Evolutionary conservation across 164 flowering plant species (phyloP), one percentile per base, ranked within the genome.

Genomic region (Magnolia sinica): DNA sequence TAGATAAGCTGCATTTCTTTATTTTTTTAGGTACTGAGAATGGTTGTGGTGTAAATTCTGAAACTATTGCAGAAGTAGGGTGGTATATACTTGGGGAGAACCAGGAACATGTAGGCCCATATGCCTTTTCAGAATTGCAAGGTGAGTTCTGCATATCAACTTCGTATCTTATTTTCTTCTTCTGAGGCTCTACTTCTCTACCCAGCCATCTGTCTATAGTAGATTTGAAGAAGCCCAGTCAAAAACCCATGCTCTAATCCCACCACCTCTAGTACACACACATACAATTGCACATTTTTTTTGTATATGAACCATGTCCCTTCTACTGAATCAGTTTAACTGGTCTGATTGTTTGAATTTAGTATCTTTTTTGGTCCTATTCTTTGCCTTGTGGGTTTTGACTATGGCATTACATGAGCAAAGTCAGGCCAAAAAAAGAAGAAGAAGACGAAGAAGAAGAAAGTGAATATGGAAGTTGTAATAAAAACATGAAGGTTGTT

Each of bases 81-180:
- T 95, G 99, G 99, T 95, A 86, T 81, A 79, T 95, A 80, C 94
- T 93, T 65, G 94, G 88, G 22, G 90, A 83, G 67, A 88, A 89
- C 82, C 94, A 92, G 77, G 87, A 95, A 69, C 81, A 81, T 64
- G 72, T 93, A 70, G 99, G 99, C 50, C 99, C 99, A 1, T 95
- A 95, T 75, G 82, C 92, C 4, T 52, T 83, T 73, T 86, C 93
- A 9, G 99, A 95, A 86, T 77, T 95, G 80, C 85, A 81, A 65
- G 98, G 99, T 95, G 74, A 84, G 91, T 74, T 70, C 72, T 63
- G 63, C 10, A 13, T 50, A 68, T 70, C 4, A 16, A 51, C 29
- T 66, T 7, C 55, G 19, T 10, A 9, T 29, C 50, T 50, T 52
- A 11, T 16, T 11, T 31, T 24, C 3, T 45, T 14, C n/a, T 24